Evolutionary conservation across 345 rosid genomes (phyloP).

Genomic region (Syzygium jambos): DNA sequence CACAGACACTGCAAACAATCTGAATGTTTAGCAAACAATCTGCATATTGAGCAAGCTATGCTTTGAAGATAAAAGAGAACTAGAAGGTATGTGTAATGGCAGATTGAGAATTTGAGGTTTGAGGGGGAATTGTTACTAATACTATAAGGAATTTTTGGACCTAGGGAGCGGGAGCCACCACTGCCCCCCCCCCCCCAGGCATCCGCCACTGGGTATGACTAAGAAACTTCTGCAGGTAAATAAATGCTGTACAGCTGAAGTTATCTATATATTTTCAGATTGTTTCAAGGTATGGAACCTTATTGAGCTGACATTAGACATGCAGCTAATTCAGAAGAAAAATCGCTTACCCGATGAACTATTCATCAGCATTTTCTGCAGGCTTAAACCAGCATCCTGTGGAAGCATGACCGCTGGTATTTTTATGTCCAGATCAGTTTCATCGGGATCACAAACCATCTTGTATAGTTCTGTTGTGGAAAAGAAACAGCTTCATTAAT

Average conservation of each 20-base stretch:
- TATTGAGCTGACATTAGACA: neutral
- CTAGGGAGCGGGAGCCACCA: neutral
- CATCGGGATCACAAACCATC: slow-evolving; percentile 98
- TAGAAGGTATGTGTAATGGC: neutral
- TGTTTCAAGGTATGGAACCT: neutral
- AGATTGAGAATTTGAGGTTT: neutral
- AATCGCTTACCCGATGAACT: slow-evolving; percentile 49
- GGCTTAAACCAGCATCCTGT: slow-evolving; percentile 85
- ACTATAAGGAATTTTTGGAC: neutral
- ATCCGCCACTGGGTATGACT: neutral
- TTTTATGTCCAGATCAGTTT: slow-evolving; percentile 79
- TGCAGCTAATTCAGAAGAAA: neutral
- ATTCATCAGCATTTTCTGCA: slow-evolving; percentile 53
- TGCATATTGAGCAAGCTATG: neutral
- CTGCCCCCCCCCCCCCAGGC: neutral
- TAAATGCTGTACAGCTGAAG: neutral
- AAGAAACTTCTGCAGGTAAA: neutral
- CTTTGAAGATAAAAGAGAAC: neutral
- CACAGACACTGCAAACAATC: slow-evolving; percentile 56
- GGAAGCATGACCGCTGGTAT: slow-evolving; percentile 97
- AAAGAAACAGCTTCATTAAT: neutral
- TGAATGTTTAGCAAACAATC: neutral
- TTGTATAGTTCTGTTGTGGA: slow-evolving; percentile 73
- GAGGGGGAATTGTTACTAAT: neutral
- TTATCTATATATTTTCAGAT: neutral